Evolutionary conservation across 805 yeast species (phyloP).

Genomic region (Myxozyma sirexii): DNA sequence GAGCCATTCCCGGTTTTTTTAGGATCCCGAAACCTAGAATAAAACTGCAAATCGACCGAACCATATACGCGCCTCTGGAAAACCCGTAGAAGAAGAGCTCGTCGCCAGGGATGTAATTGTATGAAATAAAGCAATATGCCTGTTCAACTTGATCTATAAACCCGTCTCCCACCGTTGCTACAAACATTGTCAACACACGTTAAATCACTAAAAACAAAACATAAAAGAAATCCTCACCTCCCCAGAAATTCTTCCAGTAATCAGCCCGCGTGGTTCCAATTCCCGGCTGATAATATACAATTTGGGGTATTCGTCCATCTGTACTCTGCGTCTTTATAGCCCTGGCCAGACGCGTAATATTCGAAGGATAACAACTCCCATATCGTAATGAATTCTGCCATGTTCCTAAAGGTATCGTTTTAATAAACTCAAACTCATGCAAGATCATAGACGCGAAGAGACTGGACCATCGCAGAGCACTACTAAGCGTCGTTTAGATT

Average conservation of each 20-base stretch:
- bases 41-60: conserved; percentile 15
- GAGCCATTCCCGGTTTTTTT: conserved; percentile 12
- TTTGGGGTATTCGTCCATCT: conserved; percentile 9
- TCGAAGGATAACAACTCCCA: conserved; percentile 9
- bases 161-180: conserved; percentile 15
- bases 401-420: conserved; percentile 8
- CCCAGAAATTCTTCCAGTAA: background rate
- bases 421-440: background rate
- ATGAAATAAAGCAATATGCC: conserved; percentile 18
- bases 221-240: background rate
- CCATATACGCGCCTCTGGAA: conserved; percentile 27
- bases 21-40: conserved; percentile 17
- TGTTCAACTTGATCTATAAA: conserved; percentile 11
- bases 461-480: background rate
- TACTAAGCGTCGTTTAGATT: background rate
- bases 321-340: conserved; percentile 4
- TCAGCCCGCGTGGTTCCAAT: conserved; percentile 6
- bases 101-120: conserved; percentile 23
- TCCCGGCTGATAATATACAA: conserved; percentile 21
- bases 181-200: too few relatives aligned
- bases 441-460: background rate
- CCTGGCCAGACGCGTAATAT: conserved; percentile 18
- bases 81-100: conserved; percentile 28
- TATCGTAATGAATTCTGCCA: conserved; percentile 19
- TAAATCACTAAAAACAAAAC: too few relatives aligned